These are phyloP conservation scores for Prosopis cineraria DNA, from an alignment of 306 rosid species.

Conservation along the genomic window DNA sequence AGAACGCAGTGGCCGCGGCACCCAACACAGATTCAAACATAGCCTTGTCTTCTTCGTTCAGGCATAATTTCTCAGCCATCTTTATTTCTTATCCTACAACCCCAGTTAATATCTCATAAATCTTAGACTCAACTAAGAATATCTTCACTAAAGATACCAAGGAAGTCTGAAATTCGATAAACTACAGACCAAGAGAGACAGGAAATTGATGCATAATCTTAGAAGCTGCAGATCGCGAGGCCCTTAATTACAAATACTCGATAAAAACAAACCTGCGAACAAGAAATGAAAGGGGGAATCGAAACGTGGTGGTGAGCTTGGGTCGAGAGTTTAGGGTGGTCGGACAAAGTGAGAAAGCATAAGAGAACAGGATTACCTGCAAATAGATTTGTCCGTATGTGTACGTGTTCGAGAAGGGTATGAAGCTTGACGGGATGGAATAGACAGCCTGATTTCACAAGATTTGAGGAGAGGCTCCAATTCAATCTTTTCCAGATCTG, in stretches of 20 bases:
- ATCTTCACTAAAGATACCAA: background rate
- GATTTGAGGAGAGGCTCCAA: background rate
- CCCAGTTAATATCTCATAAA: constrained; percentile 34
- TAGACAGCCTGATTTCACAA: background rate
- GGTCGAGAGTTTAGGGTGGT: background rate
- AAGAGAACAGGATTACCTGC: background rate
- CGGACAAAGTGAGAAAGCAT: background rate
- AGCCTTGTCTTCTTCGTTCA: constrained; percentile 71
- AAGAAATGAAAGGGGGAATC: background rate
- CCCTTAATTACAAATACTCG: background rate
- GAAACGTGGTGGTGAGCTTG: background rate
- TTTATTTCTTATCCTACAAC: constrained; percentile 27
- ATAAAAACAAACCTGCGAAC: constrained; percentile 9
- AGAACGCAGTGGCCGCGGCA: constrained; percentile 70
- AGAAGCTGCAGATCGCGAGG: background rate
- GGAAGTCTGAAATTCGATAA: background rate
- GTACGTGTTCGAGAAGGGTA: too few species aligned
- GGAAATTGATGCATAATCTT: constrained; percentile 15
- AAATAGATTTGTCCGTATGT: background rate
- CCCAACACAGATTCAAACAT: constrained; percentile 84
- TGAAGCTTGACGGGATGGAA: background rate
- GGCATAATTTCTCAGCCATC: constrained; percentile 71
- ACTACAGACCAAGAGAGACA: constrained; percentile 15
- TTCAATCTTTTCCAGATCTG: background rate
- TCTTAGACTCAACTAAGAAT: constrained; percentile 4